These are phyloP conservation scores for Carex parvula DNA, from an alignment of 176 grass and related monocot genomes.

Conservation along the genomic window DNA sequence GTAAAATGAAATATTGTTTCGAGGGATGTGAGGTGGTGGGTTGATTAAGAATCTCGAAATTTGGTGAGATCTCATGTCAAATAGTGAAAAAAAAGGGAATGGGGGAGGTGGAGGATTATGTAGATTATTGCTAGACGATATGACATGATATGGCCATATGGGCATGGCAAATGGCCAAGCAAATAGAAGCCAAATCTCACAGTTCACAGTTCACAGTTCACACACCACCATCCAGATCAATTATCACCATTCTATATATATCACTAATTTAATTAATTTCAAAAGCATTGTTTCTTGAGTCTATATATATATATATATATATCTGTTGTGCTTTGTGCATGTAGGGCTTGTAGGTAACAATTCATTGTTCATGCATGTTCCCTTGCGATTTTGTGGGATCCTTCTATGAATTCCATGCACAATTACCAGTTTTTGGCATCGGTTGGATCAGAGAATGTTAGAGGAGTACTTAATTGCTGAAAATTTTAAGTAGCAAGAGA, in stretches of 20 bases:
- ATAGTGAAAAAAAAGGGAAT: not conserved
- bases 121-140: slow-evolving; percentile 20
- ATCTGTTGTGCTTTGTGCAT: slow-evolving; percentile 38
- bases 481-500: not conserved
- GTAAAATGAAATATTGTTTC: not conserved
- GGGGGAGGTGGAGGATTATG: slow-evolving; percentile 19
- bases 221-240: not conserved
- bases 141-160: slow-evolving; percentile 2
- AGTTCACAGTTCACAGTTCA: slow-evolving; percentile 26
- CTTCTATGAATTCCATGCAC: slow-evolving; percentile 30
- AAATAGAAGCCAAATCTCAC: slow-evolving; percentile 7
- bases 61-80: slow-evolving; percentile 27
- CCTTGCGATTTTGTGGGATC: slow-evolving; percentile 18
- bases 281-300: slow-evolving; percentile 32
- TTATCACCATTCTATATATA: not conserved
- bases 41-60: slow-evolving; percentile 29
- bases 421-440: not conserved
- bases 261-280: not conserved
- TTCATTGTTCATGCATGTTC: slow-evolving; percentile 35
- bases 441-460: not conserved
- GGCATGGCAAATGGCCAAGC: slow-evolving; percentile 22
- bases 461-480: not conserved
- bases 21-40: not conserved
- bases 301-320: slow-evolving; percentile 33
- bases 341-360: slow-evolving; percentile 26